These are phyloP conservation scores for Debaryomyces sp. DNA, from an alignment of 1,139 yeast species.

Conservation along the genomic window DNA sequence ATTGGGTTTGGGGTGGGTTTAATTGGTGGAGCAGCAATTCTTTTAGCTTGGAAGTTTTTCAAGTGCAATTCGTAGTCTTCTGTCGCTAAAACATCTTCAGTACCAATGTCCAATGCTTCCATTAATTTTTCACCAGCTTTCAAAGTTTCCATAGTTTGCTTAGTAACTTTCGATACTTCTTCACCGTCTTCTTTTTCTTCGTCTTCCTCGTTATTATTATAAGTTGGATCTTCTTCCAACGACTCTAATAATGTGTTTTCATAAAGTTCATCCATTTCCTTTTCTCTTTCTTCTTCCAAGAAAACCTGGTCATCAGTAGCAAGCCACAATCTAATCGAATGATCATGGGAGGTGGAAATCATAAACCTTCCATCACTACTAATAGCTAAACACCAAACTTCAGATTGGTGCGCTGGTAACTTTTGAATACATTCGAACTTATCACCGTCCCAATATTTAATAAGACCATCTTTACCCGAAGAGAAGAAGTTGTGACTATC, in stretches of 20 bases:
- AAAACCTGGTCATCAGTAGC: conserved; percentile 94
- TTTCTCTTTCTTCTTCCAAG: conserved; percentile 93
- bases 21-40: conserved; percentile 48
- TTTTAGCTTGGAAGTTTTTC: conserved; percentile 38
- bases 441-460: conserved; percentile 98
- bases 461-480: conserved; percentile 83
- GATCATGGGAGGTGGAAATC: conserved; percentile 92
- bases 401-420: conserved; percentile 85
- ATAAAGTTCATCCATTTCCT: conserved; percentile 89
- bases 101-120: conserved; percentile 89
- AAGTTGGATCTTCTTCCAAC: conserved; percentile 54
- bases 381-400: conserved; percentile 88
- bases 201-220: conserved; percentile 32
- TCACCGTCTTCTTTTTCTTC: conserved; percentile 53
- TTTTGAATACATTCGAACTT: conserved; percentile 93
- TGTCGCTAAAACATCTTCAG: conserved; percentile 64
- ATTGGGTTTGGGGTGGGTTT: conserved; percentile 72
- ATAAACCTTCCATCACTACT: conserved; percentile 72
- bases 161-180: conserved; percentile 67
- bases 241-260: conserved; percentile 75
- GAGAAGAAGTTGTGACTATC: conserved; percentile 87
- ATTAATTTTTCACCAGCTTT: conserved; percentile 93
- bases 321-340: conserved; percentile 87
- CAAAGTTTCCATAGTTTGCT: conserved; percentile 87
- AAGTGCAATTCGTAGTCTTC: conserved; percentile 46